Evolutionary conservation across 2,329 filamentous ascomycete species (phyloP).

Genomic region (Colletotrichum tanaceti): DNA sequence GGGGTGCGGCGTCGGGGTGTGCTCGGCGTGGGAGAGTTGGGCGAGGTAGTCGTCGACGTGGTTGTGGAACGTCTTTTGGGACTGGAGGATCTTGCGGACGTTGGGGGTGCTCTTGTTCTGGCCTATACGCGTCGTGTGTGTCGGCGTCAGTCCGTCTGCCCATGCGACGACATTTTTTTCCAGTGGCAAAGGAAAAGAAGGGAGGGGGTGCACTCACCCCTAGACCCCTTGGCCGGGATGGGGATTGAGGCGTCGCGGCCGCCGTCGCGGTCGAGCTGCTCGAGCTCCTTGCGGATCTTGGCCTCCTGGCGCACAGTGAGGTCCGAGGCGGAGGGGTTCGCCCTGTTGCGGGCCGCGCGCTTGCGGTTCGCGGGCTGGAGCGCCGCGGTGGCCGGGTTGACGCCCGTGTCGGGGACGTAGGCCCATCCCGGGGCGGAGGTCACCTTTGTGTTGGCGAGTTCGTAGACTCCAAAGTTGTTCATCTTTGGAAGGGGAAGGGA

Average conservation of each 20-base stretch:
- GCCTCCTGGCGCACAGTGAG: slow-evolving; percentile 84
- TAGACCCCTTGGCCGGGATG: slow-evolving; percentile 67
- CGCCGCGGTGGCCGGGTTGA: slow-evolving; percentile 66
- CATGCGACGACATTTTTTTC: not conserved
- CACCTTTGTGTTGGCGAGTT: slow-evolving; percentile 78
- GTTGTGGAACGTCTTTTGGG: slow-evolving; percentile 85
- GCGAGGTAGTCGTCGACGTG: slow-evolving; percentile 84
- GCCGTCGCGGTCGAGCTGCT: slow-evolving; percentile 85
- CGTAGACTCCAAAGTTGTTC: slow-evolving; percentile 82
- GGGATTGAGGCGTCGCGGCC: slow-evolving; percentile 78
- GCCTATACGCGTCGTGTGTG: slow-evolving; percentile 47
- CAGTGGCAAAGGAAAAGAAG: not conserved
- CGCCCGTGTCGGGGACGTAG: slow-evolving; percentile 82
- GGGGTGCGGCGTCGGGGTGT: slow-evolving; percentile 46
- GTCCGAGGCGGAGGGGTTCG: slow-evolving; percentile 68
- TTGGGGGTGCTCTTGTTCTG: slow-evolving; percentile 72
- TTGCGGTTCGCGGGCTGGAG: slow-evolving; percentile 72
- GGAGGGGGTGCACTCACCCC: slow-evolving; percentile 48
- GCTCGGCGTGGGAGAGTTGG: slow-evolving; percentile 60
- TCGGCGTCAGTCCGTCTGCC: slow-evolving; percentile 5
- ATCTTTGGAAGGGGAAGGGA: slow-evolving; percentile 50
- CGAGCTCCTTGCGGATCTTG: slow-evolving; percentile 83
- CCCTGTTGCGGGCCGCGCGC: slow-evolving; percentile 72
- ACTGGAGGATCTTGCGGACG: slow-evolving; percentile 81
- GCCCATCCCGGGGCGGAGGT: slow-evolving; percentile 87